Evolutionary conservation across 495 filamentous ascomycete species (phyloP).

Genomic region (Penicillium alfredii): DNA sequence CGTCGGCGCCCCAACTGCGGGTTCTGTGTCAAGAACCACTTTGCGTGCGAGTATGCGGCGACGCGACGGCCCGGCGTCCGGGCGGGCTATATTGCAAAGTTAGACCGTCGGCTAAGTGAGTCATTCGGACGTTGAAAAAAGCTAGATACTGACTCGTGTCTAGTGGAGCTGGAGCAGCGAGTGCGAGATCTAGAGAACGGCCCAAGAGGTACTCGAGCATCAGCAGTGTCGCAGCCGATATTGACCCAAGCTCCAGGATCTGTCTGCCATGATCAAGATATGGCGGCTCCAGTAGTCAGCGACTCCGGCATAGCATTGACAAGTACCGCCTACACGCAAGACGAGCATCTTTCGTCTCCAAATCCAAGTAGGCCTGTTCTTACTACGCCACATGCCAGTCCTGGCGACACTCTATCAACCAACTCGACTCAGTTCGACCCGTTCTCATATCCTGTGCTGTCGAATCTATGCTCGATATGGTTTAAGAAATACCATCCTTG

Average conservation of each 20-base stretch:
- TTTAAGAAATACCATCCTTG: conserved; percentile 29
- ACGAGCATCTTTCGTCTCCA: too few relatives aligned
- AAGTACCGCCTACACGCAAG: neutral
- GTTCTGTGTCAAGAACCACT: conserved; percentile 13
- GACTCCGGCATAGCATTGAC: neutral
- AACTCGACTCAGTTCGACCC: conserved; percentile 10
- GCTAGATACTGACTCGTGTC: too few relatives aligned
- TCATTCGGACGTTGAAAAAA: too few relatives aligned
- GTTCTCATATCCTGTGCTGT: conserved; percentile 4
- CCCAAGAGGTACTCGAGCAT: too few relatives aligned
- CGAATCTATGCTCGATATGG: conserved; percentile 24
- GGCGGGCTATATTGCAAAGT: conserved; percentile 25
- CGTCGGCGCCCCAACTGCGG: conserved; percentile 15
- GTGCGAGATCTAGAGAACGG: conserved; percentile 12
- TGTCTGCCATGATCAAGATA: too few relatives aligned
- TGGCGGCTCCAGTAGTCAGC: neutral
- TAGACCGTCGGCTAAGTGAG: conserved; percentile 24
- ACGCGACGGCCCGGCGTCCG: conserved; percentile 22
- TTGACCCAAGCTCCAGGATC: too few relatives aligned
- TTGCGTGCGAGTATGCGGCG: conserved; percentile 14
- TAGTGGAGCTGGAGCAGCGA: conserved; percentile 2
- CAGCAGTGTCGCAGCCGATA: too few relatives aligned
- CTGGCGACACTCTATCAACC: conserved; percentile 5
- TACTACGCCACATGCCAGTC: neutral
- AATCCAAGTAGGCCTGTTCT: neutral